Conservation (phyloP, 2,329 filamentous ascomycete species). For the Colletotrichum cordylinicola region DNA sequence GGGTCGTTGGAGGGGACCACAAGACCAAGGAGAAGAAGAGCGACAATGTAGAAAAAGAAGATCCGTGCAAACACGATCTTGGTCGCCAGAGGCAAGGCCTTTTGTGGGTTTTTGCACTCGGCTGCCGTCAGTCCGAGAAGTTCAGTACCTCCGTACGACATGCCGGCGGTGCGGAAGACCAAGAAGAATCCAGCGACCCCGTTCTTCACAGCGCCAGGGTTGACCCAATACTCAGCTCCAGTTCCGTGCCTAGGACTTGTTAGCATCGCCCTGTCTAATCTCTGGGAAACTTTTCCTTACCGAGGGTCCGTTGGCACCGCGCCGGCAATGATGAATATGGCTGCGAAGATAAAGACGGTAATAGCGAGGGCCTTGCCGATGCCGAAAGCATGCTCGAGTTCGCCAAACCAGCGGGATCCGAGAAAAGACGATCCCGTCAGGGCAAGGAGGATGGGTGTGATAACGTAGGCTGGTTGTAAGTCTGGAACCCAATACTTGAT, state of each 20-base stretch:
- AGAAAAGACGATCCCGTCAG: slow-evolving; percentile 49
- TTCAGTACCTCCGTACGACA: slow-evolving; percentile 51
- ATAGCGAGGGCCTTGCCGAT: slow-evolving; percentile 57
- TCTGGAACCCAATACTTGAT: slow-evolving; percentile 32
- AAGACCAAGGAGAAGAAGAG: slow-evolving; percentile 57
- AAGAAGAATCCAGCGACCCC: slow-evolving; percentile 46
- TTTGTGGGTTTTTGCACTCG: slow-evolving; percentile 50
- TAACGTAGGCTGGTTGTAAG: slow-evolving; percentile 31
- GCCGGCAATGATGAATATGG: slow-evolving; percentile 56
- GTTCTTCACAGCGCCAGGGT: slow-evolving; percentile 48
- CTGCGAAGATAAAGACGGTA: slow-evolving; percentile 62
- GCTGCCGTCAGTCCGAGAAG: slow-evolving; percentile 49
- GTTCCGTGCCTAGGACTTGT: slow-evolving; percentile 14
- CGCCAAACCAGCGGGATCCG: slow-evolving; percentile 50
- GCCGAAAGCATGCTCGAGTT: slow-evolving; percentile 58
- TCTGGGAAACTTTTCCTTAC: slow-evolving; percentile 41
- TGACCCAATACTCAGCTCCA: slow-evolving; percentile 52
- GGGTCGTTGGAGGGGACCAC: slow-evolving; percentile 51
- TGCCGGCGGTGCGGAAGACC: slow-evolving; percentile 49
- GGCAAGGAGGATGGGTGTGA: slow-evolving; percentile 43
- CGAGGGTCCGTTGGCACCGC: slow-evolving; percentile 48
- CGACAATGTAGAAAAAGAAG: slow-evolving; percentile 59
- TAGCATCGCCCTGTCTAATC: neutral
- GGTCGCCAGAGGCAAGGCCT: slow-evolving; percentile 79
- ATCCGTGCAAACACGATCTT: slow-evolving; percentile 76